Conservation (phyloP, 139 green algal species). For the Auxenochlorella pyrenoidosa region DNA sequence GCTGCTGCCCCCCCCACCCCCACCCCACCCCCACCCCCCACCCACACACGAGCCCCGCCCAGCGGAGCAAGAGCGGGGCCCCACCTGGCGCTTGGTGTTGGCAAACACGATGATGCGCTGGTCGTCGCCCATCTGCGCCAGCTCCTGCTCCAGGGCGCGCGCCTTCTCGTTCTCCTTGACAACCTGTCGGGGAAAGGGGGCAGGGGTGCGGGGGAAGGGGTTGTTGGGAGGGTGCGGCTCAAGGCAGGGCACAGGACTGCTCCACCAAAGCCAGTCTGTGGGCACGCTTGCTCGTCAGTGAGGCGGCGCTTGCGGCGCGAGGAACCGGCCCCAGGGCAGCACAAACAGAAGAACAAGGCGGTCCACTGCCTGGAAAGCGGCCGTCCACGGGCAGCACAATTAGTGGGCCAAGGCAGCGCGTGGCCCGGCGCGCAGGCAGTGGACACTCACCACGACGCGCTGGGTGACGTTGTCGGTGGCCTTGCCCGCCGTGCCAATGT, state of each 20-base stretch:
- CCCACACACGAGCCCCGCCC: background rate
- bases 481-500: constrained; percentile 89
- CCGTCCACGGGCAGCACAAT: too few species aligned
- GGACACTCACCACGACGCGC: constrained; percentile 75
- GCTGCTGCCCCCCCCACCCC: background rate
- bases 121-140: constrained; percentile 59
- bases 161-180: constrained; percentile 90
- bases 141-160: constrained; percentile 62
- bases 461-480: constrained; percentile 93
- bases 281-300: too few species aligned
- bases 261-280: too few species aligned
- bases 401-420: too few species aligned
- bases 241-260: too few species aligned
- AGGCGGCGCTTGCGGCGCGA: too few species aligned
- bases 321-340: too few species aligned
- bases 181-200: constrained; percentile 11
- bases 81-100: constrained; percentile 84
- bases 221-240: too few species aligned
- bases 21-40: background rate
- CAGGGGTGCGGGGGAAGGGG: too few species aligned
- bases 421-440: background rate
- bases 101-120: constrained; percentile 96
- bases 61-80: background rate
- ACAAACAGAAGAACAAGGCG: too few species aligned
- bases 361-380: too few species aligned